Conservation (phyloP, 2,329 filamentous ascomycete species). For the Beauveria brongniartii region DNA sequence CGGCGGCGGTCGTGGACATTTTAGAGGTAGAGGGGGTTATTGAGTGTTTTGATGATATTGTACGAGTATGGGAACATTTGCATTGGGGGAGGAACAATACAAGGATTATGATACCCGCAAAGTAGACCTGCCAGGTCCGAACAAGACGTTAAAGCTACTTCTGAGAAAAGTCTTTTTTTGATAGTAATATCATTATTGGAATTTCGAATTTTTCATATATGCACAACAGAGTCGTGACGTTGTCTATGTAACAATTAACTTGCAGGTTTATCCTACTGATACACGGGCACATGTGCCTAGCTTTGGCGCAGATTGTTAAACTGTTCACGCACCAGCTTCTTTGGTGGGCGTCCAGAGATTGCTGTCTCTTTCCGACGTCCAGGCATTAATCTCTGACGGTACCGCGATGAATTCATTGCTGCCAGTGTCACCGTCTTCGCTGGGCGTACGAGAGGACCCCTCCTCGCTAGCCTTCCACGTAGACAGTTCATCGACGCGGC, state of each 20-base stretch:
- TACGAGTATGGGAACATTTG: not conserved
- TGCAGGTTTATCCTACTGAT: constrained; percentile 17
- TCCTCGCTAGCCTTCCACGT: constrained; percentile 41
- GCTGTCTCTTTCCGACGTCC: constrained; percentile 33
- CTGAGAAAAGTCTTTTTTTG: not conserved
- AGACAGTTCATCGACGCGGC: constrained; percentile 49
- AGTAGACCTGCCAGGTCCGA: not conserved
- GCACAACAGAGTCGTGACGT: constrained; percentile 22
- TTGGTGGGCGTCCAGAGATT: constrained; percentile 35
- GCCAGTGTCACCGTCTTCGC: constrained; percentile 25
- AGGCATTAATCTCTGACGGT: constrained; percentile 32
- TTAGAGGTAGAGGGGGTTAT: constrained; percentile 27
- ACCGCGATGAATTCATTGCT: constrained; percentile 45
- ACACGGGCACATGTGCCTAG: constrained; percentile 2
- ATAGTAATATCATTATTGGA: not conserved
- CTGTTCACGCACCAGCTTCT: not conserved
- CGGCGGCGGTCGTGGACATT: constrained; percentile 22
- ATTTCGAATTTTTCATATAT: constrained; percentile 11
- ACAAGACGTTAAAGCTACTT: not conserved
- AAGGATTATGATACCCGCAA: constrained; percentile 4
- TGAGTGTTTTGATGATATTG: not conserved
- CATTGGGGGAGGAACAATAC: not conserved
- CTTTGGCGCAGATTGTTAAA: not conserved
- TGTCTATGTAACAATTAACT: constrained; percentile 21
- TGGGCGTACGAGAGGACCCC: constrained; percentile 28